Conservation (phyloP, 1,284 basidiomycete species). For the Ganoderma resinaceum region DNA sequence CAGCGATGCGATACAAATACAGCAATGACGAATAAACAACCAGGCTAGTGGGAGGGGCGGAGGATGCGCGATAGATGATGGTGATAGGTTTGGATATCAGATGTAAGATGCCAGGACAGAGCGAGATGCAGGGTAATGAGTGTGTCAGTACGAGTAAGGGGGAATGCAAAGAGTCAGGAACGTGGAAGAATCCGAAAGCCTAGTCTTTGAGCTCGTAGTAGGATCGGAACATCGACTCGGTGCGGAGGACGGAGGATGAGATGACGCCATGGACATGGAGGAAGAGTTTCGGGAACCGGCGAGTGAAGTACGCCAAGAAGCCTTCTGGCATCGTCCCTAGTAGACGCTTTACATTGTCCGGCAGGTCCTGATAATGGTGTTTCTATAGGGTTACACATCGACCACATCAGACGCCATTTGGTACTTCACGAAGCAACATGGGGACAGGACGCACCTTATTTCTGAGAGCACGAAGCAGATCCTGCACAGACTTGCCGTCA, state of each 20-base stretch:
- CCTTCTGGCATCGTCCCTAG: slow-evolving; percentile 92
- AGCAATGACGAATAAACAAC: slow-evolving; percentile 33
- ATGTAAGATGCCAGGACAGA: slow-evolving; percentile 9
- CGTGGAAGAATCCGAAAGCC: not conserved
- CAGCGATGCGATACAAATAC: slow-evolving; percentile 31
- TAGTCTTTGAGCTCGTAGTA: slow-evolving; percentile 80
- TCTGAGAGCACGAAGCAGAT: slow-evolving; percentile 89
- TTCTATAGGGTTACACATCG: slow-evolving; percentile 63
- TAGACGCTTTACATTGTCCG: slow-evolving; percentile 87
- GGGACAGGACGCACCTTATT: slow-evolving; percentile 80
- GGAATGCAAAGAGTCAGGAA: no score
- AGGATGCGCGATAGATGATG: slow-evolving; percentile 6
- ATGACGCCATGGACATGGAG: slow-evolving; percentile 91
- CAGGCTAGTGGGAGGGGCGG: not conserved
- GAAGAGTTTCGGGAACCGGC: slow-evolving; percentile 90
- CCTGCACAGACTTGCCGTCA: slow-evolving; percentile 89
- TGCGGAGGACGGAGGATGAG: slow-evolving; percentile 65
- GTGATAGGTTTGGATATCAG: not conserved
- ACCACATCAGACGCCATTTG: not conserved
- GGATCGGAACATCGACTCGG: slow-evolving; percentile 85
- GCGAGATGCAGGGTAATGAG: not conserved
- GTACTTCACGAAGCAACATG: not conserved
- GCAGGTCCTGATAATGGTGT: slow-evolving; percentile 97
- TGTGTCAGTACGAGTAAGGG: not conserved
- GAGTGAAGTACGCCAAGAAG: slow-evolving; percentile 92